These are phyloP conservation scores for Trichoderma parareesei DNA, from an alignment of 495 filamentous ascomycete genomes.

Conservation along the genomic window DNA sequence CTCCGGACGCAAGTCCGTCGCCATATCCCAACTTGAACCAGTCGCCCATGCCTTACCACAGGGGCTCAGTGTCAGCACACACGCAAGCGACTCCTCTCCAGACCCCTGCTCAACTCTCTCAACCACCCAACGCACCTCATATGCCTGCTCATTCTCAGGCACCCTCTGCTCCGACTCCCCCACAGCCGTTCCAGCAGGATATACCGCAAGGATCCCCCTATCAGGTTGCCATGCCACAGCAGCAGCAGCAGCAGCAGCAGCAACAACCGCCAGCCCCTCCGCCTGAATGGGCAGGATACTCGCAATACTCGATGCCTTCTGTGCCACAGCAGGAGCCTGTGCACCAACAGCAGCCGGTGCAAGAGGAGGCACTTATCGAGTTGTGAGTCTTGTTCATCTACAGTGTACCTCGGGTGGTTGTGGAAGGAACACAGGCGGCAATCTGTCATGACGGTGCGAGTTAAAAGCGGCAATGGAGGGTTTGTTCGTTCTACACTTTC, in stretches of 20 bases:
- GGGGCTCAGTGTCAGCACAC: slow-evolving; percentile 22
- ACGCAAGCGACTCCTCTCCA: slow-evolving; percentile 29
- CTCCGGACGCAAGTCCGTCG: slow-evolving; percentile 29
- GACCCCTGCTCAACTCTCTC: slow-evolving; percentile 35
- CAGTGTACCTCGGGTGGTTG: slow-evolving; percentile 28
- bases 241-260: slow-evolving; percentile 18
- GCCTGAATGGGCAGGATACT: slow-evolving; percentile 47
- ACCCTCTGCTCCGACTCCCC: slow-evolving; percentile 15
- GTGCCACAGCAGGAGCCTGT: slow-evolving; percentile 55
- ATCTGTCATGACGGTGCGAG: neutral
- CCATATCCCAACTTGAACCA: slow-evolving; percentile 40
- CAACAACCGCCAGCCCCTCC: slow-evolving; percentile 21
- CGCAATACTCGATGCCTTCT: slow-evolving; percentile 55
- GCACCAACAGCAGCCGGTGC: slow-evolving; percentile 37
- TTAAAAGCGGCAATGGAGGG: slow-evolving; percentile 8
- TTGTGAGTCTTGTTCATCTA: slow-evolving; percentile 33
- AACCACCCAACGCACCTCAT: slow-evolving; percentile 21
- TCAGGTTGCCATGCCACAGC: slow-evolving; percentile 16
- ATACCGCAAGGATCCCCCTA: slow-evolving; percentile 19
- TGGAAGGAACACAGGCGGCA: neutral
- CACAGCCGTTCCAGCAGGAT: slow-evolving; percentile 18
- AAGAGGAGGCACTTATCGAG: slow-evolving; percentile 92
- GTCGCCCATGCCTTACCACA: slow-evolving; percentile 30
- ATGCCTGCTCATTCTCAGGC: slow-evolving; percentile 6
- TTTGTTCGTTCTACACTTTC: slow-evolving; percentile 15